phyloP scores from a whole-genome alignment of 305 asterid genomes.

The Stenogyne calaminthoides region DNA sequence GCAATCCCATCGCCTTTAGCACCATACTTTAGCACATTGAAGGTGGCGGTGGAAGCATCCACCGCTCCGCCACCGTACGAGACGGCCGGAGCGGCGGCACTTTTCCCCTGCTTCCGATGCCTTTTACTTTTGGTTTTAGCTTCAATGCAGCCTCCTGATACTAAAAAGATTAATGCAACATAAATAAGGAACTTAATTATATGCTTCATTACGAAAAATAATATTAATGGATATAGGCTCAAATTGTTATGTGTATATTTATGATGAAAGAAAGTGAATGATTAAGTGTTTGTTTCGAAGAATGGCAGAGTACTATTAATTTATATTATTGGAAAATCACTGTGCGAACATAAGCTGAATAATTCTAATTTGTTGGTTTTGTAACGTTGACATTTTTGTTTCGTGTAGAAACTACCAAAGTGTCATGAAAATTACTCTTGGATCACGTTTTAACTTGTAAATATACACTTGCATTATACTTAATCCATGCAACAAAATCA shows the following conservation, averaged over 20 bases:
- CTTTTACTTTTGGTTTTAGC: constrained; percentile 33
- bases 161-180: not conserved
- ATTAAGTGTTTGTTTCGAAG: not conserved
- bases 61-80: not conserved
- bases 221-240: too few species aligned
- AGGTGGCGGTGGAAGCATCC: constrained; percentile 16
- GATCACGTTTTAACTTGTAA: not conserved
- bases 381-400: constrained; percentile 12
- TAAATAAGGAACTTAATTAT: not conserved
- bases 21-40: constrained; percentile 40
- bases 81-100: not conserved
- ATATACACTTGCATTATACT: not conserved
- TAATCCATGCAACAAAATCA: too few species aligned
- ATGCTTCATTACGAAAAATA: not conserved
- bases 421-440: not conserved
- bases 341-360: constrained; percentile 25
- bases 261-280: not conserved
- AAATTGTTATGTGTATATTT: too few species aligned
- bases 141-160: not conserved
- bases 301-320: constrained; percentile 14
- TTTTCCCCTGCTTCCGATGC: constrained; percentile 28
- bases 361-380: constrained; percentile 19
- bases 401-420: constrained; percentile 9
- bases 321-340: constrained; percentile 16
- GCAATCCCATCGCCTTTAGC: constrained; percentile 49